Base-by-base conservation (phyloP, 2,329 filamentous ascomycete species). In the Sporothrix brasiliensis region DNA sequence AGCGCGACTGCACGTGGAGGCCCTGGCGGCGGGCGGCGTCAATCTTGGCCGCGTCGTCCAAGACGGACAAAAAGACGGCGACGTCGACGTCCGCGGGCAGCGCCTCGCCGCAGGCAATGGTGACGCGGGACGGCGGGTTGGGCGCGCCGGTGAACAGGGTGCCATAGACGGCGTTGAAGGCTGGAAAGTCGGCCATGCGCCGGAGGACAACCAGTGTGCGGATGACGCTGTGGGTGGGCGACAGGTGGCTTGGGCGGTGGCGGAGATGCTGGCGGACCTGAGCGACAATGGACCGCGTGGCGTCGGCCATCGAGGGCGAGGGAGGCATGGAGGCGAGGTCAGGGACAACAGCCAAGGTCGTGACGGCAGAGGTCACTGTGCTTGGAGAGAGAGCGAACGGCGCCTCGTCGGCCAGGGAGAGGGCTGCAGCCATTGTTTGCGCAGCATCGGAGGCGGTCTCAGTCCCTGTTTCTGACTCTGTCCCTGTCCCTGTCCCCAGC, bases 1-100 rank as follows among this genome's bases (percentile, higher is more conserved):
- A 97, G 52, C 92, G 85, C 3, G 92, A 94, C 80, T 98, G 95
- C 6, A 99, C 94, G 78, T 99, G 95, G 1, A 98, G 85, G 0
- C 87, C 88, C 67, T 85, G 83, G 80, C 91, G 79, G 44, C 77
- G 75, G n/a, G 69, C 68, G 27, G 79, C 72, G 1, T 72, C 72
- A 0, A 69, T 68, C 27, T 79, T 72, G 1, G 72, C 72, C 0
- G 76, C 73, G 39, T 24, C 49, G 16, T 44, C 47, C 52, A 72
- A 4, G 1, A 74, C 70, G 5, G 67, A 54, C 66, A 72, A 30
- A 16, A 73, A 83, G 73, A 94, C 85, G 19, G 92, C 80, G 68
- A 90, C 86, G 71, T 89, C 85, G 67, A 85, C 80, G 11, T 83
- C 84, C 0, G 77, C 61, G 0, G 91, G 91, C 9, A 97, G 83